A percentile compares a stretch with the other conserved stretches of the same genome.
phyloP scores from a whole-genome alignment of 2,329 filamentous ascomycete genomes.

The Ascochyta viciae-villosae region DNA sequence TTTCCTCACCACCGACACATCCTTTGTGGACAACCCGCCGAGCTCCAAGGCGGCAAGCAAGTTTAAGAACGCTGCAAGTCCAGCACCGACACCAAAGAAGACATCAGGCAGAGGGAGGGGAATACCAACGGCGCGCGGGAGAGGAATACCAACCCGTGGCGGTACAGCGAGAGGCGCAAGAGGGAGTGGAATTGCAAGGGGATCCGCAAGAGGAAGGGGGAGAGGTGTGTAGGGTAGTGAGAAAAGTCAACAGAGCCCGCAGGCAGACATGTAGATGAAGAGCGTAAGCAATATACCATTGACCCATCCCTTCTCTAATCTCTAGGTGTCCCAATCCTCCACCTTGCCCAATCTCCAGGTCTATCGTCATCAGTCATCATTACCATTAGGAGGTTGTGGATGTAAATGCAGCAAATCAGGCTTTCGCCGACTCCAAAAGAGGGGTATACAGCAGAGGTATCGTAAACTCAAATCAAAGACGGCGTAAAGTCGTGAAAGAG shows the following conservation, averaged over 20 bases:
- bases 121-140: slow-evolving; percentile 44
- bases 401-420: slow-evolving; percentile 36
- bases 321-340: background rate
- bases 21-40: slow-evolving; percentile 85
- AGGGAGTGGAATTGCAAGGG: slow-evolving; percentile 49
- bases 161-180: slow-evolving; percentile 41
- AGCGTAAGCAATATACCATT: slow-evolving; percentile 18
- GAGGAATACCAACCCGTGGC: slow-evolving; percentile 45
- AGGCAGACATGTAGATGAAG: background rate
- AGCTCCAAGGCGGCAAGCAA: slow-evolving; percentile 58
- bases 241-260: background rate
- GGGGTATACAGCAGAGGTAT: slow-evolving; percentile 46
- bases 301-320: slow-evolving; percentile 11
- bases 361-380: slow-evolving; percentile 9
- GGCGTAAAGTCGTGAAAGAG: slow-evolving; percentile 24
- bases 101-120: slow-evolving; percentile 38
- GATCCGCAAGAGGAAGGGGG: slow-evolving; percentile 44
- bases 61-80: slow-evolving; percentile 46
- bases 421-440: slow-evolving; percentile 26
- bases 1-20: slow-evolving; percentile 92
- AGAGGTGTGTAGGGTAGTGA: slow-evolving; percentile 29
- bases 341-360: background rate
- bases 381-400: slow-evolving; percentile 21
- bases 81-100: slow-evolving; percentile 36
- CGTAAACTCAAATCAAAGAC: slow-evolving; percentile 24